Percentiles rank a stretch among this genome's conserved stretches.
These are phyloP conservation scores for Petunia axillaris DNA, from an alignment of 257 asterid genomes.

Conservation along the genomic window DNA sequence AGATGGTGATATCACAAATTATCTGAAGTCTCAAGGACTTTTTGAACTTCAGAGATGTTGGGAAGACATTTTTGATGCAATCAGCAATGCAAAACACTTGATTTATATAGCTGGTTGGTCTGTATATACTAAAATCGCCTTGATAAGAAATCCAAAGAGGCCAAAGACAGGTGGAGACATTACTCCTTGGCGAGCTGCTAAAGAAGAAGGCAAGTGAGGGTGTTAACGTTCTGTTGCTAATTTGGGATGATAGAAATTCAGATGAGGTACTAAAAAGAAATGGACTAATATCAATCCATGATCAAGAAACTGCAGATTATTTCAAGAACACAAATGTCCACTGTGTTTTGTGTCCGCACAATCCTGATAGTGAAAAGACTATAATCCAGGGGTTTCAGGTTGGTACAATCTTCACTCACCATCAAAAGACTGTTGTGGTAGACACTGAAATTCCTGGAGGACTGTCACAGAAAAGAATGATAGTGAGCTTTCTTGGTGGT, in stretches of 20 bases:
- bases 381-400: conserved; percentile 65
- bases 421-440: conserved; percentile 71
- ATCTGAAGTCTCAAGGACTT: conserved; percentile 32
- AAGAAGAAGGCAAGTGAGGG: conserved; percentile 70
- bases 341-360: conserved; percentile 74
- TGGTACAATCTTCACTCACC: conserved; percentile 81
- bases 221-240: conserved; percentile 67
- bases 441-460: conserved; percentile 42
- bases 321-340: conserved; percentile 59
- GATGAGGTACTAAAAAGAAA: conserved; percentile 45
- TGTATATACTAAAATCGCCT: conserved; percentile 42
- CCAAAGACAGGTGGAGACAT: conserved; percentile 53
- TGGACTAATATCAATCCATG: conserved; percentile 86
- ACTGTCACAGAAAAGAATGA: conserved; percentile 40
- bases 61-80: conserved; percentile 77
- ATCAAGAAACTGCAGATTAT: conserved; percentile 62
- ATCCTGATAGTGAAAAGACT: conserved; percentile 58
- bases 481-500: conserved; percentile 77
- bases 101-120: conserved; percentile 46
- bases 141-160: conserved; percentile 60
- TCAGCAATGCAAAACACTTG: conserved; percentile 59
- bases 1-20: conserved; percentile 42
- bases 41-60: conserved; percentile 61
- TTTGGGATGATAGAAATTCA: conserved; percentile 88
- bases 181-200: conserved; percentile 60